phyloP scores from a whole-genome alignment of 108 stramenopile genomes.

The Pelagomonas calceolata region DNA sequence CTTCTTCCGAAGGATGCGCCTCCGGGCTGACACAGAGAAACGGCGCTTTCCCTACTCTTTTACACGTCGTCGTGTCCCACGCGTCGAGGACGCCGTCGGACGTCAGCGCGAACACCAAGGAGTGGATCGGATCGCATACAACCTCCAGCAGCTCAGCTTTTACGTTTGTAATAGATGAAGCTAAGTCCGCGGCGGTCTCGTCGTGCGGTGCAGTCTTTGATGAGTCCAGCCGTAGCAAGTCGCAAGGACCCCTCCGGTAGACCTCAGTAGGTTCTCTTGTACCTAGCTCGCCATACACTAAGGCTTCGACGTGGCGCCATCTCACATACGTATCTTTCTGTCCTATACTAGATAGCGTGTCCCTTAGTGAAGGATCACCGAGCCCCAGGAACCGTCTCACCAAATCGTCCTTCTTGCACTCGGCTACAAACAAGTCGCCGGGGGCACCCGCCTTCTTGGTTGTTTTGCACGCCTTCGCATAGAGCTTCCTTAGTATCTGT shows the following conservation, averaged over 20 bases:
- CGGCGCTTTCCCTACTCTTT: background rate
- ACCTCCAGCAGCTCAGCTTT: slow-evolving; percentile 1
- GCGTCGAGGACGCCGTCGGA: slow-evolving; percentile 13
- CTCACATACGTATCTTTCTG: background rate
- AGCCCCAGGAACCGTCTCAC: background rate
- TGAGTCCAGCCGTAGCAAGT: no score
- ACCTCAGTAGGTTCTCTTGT: no score
- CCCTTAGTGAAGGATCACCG: background rate
- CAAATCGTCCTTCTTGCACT: background rate
- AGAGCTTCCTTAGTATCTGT: background rate
- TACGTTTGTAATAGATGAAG: no score
- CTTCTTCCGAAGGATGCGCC: no score
- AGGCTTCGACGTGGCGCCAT: background rate
- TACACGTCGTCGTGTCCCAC: slow-evolving; percentile 6
- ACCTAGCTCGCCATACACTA: background rate
- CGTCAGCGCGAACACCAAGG: slow-evolving; percentile 11
- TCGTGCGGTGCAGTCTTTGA: no score
- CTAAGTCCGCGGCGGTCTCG: no score
- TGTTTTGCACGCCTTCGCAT: no score
- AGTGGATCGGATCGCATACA: slow-evolving; percentile 4
- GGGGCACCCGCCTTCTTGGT: background rate
- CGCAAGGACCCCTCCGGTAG: no score
- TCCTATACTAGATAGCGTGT: no score
- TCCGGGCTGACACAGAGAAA: no score
- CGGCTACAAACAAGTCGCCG: background rate